A percentile compares a stretch with the other conserved stretches of the same genome.
Conservation (phyloP, 306 rosid genomes). For the Clitoria ternatea region DNA sequence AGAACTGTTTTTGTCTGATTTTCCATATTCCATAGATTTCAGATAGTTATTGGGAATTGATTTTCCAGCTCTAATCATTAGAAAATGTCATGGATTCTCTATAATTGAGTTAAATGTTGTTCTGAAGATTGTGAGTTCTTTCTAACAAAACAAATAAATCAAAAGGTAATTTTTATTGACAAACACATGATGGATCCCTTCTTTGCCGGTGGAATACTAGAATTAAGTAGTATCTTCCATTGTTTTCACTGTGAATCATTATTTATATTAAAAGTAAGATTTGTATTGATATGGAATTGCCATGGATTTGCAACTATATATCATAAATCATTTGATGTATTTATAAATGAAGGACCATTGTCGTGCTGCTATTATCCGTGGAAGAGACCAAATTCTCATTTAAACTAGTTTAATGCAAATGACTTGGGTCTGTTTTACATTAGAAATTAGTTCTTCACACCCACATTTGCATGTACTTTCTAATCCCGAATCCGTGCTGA, state of each 20-base stretch:
- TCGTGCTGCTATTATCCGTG: background rate
- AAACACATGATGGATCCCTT: background rate
- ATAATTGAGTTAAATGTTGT: constrained; percentile 54
- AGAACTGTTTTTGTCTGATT: background rate
- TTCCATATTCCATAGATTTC: background rate
- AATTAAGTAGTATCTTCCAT: background rate
- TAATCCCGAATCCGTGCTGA: too few relatives aligned
- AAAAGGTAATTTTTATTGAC: constrained; percentile 37
- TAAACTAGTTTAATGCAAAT: too few relatives aligned
- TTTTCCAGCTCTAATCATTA: background rate
- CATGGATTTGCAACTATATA: too few relatives aligned
- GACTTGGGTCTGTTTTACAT: too few relatives aligned
- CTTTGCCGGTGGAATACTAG: background rate
- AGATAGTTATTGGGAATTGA: background rate
- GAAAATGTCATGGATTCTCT: constrained; percentile 39
- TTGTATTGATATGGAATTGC: too few relatives aligned
- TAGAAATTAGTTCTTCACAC: too few relatives aligned
- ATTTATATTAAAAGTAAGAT: too few relatives aligned
- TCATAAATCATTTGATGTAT: constrained; percentile 3
- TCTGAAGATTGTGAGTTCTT: constrained; percentile 51
- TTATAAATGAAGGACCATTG: background rate
- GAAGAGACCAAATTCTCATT: background rate
- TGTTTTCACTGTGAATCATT: background rate
- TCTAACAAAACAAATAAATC: constrained; percentile 47
- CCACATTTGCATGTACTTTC: too few relatives aligned